Evolutionary conservation across 2,329 filamentous ascomycete species (phyloP).

Genomic region (Verticillium dahliae): DNA sequence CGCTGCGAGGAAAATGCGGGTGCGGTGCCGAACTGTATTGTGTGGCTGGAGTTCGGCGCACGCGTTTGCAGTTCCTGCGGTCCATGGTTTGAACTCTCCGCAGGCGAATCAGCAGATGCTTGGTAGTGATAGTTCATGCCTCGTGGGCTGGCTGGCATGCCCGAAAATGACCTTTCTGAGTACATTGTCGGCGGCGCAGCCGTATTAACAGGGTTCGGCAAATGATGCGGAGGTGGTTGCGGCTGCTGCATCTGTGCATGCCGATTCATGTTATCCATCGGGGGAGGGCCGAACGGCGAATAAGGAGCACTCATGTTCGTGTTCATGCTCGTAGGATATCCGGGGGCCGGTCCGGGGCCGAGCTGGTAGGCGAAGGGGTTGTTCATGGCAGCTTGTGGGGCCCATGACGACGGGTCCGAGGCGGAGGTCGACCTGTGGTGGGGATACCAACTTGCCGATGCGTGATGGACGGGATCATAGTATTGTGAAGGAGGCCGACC

Average conservation of each 20-base stretch:
- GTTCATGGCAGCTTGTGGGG: not conserved
- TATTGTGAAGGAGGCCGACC: not conserved
- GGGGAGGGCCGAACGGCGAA: not conserved
- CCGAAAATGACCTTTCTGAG: not conserved
- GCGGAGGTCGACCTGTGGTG: not conserved
- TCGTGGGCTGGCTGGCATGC: not conserved
- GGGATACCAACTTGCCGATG: not conserved
- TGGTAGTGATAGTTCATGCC: not conserved
- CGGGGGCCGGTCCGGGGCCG: not conserved
- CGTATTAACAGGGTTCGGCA: not conserved
- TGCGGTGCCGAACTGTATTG: slow-evolving; percentile 11
- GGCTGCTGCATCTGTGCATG: not conserved
- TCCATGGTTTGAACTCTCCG: not conserved
- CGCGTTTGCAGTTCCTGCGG: not conserved
- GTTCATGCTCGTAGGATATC: not conserved
- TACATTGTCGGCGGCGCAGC: not conserved
- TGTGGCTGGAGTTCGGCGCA: not conserved
- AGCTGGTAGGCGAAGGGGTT: not conserved
- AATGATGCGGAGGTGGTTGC: not conserved
- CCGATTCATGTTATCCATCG: not conserved
- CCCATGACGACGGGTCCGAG: not conserved
- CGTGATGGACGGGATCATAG: not conserved
- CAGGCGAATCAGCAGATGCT: not conserved
- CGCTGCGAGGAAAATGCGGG: slow-evolving; percentile 6
- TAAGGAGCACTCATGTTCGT: not conserved